These are phyloP conservation scores for Tylopilus felleus DNA, from an alignment of 768 basidiomycete genomes.

Conservation along the genomic window DNA sequence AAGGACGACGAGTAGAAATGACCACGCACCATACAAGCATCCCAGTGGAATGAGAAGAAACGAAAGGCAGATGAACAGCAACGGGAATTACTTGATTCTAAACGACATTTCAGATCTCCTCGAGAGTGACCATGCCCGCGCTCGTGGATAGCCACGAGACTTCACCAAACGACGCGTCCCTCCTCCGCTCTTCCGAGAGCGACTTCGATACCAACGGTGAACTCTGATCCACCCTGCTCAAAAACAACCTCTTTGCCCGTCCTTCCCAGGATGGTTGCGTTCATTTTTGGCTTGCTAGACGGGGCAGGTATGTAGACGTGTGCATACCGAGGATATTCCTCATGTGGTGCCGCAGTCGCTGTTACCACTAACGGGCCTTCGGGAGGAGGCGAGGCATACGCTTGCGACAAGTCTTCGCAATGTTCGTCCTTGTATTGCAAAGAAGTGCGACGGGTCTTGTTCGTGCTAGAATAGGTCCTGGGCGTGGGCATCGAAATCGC, in stretches of 20 bases:
- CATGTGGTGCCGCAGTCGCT: slow-evolving; percentile 14
- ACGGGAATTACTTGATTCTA: slow-evolving; percentile 14
- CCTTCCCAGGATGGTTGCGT: slow-evolving; percentile 8
- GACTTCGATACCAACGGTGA: slow-evolving; percentile 29
- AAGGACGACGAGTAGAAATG: neutral
- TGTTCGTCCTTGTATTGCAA: slow-evolving; percentile 12
- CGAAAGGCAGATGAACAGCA: slow-evolving; percentile 14
- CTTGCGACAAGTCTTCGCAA: slow-evolving; percentile 29
- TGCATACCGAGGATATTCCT: slow-evolving; percentile 29
- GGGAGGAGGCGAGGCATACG: slow-evolving; percentile 30
- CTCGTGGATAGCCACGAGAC: neutral
- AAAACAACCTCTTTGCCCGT: slow-evolving; percentile 23
- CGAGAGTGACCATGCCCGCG: neutral
- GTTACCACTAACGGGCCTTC: slow-evolving; percentile 25
- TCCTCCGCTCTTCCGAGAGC: slow-evolving; percentile 33
- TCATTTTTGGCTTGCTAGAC: slow-evolving; percentile 13
- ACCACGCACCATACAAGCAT: slow-evolving; percentile 8
- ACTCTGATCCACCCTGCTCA: slow-evolving; percentile 27
- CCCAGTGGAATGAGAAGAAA: neutral
- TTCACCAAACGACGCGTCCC: slow-evolving; percentile 31
- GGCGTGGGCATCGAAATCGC: slow-evolving; percentile 24
- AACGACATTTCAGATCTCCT: slow-evolving; percentile 3
- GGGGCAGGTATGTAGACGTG: slow-evolving; percentile 22
- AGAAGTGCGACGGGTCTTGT: slow-evolving; percentile 19
- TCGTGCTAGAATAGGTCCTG: neutral